A percentile compares a stretch with the other conserved stretches of the same genome.
Conservation (phyloP, 257 asterid species). For the Plantago major region DNA sequence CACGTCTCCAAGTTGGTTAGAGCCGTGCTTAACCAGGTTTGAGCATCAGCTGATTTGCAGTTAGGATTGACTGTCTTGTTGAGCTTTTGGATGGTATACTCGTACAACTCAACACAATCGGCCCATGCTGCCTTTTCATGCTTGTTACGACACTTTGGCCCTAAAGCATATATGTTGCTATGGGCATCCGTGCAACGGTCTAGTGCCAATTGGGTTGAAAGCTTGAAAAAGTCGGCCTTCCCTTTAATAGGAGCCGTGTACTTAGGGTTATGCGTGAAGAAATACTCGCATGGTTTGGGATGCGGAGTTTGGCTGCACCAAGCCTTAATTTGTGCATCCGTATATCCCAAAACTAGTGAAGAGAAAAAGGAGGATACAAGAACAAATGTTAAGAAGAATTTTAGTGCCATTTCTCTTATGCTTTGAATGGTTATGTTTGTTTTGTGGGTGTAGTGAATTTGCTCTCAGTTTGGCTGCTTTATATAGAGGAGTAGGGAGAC, state of each 20-base stretch:
- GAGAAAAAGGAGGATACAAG: constrained; percentile 25
- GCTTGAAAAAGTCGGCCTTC: constrained; percentile 53
- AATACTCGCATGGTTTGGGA: constrained; percentile 66
- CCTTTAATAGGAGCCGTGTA: constrained; percentile 32
- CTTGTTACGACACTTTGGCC: constrained; percentile 42
- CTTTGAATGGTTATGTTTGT: background rate
- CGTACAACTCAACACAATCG: constrained; percentile 72
- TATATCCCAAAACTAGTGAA: constrained; percentile 25
- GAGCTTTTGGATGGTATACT: constrained; percentile 32
- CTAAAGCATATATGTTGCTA: constrained; percentile 32
- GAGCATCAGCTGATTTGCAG: constrained; percentile 42
- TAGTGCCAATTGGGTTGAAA: constrained; percentile 50
- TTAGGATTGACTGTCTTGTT: constrained; percentile 49
- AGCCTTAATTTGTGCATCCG: constrained; percentile 28
- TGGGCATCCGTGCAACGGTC: constrained; percentile 55
- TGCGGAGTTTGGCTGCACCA: constrained; percentile 83
- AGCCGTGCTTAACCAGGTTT: constrained; percentile 83
- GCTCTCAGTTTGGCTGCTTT: constrained; percentile 11
- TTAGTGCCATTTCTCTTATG: constrained; percentile 23
- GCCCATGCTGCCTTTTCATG: constrained; percentile 77
- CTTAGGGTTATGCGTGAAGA: constrained; percentile 42
- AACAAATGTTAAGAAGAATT: constrained; percentile 18
- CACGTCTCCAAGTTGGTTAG: constrained; percentile 74
- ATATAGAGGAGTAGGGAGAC: constrained; percentile 22
- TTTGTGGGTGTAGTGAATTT: constrained; percentile 4